A percentile compares a stretch with the other conserved stretches of the same genome.
Conservation (phyloP, 352 stramenopile species). For the Thraustotheca clavata region DNA sequence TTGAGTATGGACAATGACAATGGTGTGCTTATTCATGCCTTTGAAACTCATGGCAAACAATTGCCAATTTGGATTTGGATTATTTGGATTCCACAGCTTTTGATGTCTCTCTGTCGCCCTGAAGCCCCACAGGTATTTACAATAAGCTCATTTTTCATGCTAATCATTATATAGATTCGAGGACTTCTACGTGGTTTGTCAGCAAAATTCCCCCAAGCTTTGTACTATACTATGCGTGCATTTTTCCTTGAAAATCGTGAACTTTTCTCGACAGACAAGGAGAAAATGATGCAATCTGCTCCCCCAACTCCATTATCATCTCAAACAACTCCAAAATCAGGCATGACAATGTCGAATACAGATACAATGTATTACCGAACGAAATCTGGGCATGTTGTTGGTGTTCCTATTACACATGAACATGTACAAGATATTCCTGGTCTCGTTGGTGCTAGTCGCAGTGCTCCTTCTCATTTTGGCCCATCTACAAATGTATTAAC, state of each 20-base stretch:
- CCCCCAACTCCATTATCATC: conserved; percentile 19
- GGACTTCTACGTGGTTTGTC: conserved; percentile 70
- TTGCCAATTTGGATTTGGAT: conserved; percentile 98
- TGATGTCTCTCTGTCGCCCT: conserved; percentile 90
- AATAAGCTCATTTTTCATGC: background rate
- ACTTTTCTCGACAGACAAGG: conserved; percentile 38
- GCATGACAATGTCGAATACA: conserved; percentile 2
- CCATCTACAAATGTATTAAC: conserved; percentile 54
- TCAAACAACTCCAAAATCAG: background rate
- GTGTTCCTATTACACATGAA: conserved; percentile 49
- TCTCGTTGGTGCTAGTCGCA: conserved; percentile 53
- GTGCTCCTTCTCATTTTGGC: conserved; percentile 61
- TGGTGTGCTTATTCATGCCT: conserved; percentile 67
- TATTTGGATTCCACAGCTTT: conserved; percentile 96
- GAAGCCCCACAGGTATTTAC: conserved; percentile 65
- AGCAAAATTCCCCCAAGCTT: conserved; percentile 94
- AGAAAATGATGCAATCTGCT: conserved; percentile 24
- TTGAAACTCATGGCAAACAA: conserved; percentile 91
- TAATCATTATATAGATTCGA: conserved; percentile 42
- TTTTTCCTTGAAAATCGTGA: conserved; percentile 98
- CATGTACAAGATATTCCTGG: conserved; percentile 67
- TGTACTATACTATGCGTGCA: conserved; percentile 97
- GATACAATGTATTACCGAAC: conserved; percentile 62
- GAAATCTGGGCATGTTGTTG: conserved; percentile 69
- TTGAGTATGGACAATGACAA: conserved; percentile 81